Evolutionary conservation across 495 filamentous ascomycete genomes (phyloP), one percentile per base, ranked within the genome.

Genomic region (Thermothielavioides terrestris): DNA sequence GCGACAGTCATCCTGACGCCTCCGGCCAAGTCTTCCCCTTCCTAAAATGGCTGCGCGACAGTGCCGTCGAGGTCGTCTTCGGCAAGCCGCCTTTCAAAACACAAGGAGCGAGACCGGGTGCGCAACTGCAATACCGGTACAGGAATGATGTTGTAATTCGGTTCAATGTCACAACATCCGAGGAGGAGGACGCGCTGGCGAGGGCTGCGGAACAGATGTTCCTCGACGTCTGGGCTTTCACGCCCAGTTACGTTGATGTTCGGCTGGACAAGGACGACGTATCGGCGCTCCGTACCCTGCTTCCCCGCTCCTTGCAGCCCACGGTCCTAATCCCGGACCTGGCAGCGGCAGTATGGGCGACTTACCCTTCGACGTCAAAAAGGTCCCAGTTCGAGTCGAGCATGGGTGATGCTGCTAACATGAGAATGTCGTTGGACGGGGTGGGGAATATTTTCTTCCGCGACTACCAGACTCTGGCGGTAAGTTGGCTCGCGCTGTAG

Each of bases 161-260:
- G 14, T 96, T 96, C 75, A 87, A 86, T 59, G 67, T 95, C 49
- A 81, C 74, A 47, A 79, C 78, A 38, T 58, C 72, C 10, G 75
- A 81, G 22, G 86, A 98, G 56, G 85, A 86, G 44, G 69, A 70
- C 37, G 82, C 84, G 2, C 70, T 98, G 49, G 78, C 83, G 10
- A 75, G 84, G 49, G 92, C 88, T 14, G 71, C 83, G 8, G 77
- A 85, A 38, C 79, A 83, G 32, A 76, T 96, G 26, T 80, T 89
- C 53, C 67, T 97, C 7, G 92, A 98, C 63, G 80, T 95, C 3
- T 98, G 92, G 92, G 83, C 84, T 15, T 88, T 86, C 43, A 87
- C 82, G 3, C 72, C 82, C 6, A 74, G 87, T 12, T 91, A 82
- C 72, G 87, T 90, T n/a, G 92, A 98, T 66, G 84, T 97, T 26